Evolutionary conservation across 2,329 filamentous ascomycete species (phyloP), one percentile per base, ranked within the genome.

Genomic region (Seiridium cupressi): DNA sequence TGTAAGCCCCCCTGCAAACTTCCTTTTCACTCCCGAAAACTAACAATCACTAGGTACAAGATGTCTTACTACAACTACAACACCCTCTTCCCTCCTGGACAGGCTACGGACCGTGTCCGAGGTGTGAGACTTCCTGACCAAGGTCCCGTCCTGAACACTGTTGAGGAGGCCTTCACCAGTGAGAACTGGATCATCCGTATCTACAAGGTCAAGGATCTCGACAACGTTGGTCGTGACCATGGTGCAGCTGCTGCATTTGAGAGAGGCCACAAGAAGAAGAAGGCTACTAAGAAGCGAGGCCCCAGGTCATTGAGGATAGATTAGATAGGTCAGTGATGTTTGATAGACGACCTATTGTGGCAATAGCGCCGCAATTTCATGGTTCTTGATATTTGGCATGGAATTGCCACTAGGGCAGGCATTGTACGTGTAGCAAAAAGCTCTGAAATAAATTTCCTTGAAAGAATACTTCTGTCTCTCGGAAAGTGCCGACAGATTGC

Each of bases 131-230:
- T 98, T 56, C 96, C 95, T n/a, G 87, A 92, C 10, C 84, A 93
- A 66, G 89, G 92, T 1, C 95, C 95, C 7, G 85, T 90, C 62
- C 88, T 99, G 61, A 92, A 90, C 77, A 95, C 90, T 4, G 78
- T 99, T 51, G 95, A 99, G 74, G 95, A 99, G 79, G 95, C 95
- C 8, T 99, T 96, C 76, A 99, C 96, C 59, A 97, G 92, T 72
- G 95, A 99, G 83, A 99, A 99, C 84, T 99, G 95, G 95, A 99
- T 99, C 76, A 98, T 99, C 74, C 87, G 95, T 65, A 97, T 99
- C 72, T 99, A 97, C 85, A 99, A 99, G 84, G 95, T 99, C 79
- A 99, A 99, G 82, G 93, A 97, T 70, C 88, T 97, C 61, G 95
- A 99, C 80, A 98, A 98, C 75, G 83, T 99, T 66, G 94, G 93